Conservation (phyloP, 2,329 filamentous ascomycete genomes). For the Curvularia sp. region DNA sequence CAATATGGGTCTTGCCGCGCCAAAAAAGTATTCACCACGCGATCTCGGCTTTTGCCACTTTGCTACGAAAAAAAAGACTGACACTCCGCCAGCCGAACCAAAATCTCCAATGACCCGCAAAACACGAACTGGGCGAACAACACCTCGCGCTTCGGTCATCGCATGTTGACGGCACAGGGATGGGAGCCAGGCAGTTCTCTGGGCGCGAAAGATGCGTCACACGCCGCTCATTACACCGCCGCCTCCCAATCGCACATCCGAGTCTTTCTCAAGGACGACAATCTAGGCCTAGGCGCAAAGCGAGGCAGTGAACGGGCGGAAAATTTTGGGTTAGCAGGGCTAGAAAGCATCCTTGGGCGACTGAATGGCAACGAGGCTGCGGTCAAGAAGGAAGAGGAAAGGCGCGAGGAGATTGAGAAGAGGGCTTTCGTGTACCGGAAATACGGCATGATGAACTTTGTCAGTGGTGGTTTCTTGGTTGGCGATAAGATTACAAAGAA, state of each 20-base stretch:
- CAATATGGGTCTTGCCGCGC: conserved; percentile 72
- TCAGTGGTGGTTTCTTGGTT: conserved; percentile 78
- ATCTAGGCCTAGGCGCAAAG: conserved; percentile 85
- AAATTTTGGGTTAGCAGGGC: conserved; percentile 83
- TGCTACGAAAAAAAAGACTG: conserved; percentile 15
- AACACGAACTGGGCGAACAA: conserved; percentile 92
- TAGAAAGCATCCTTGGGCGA: conserved; percentile 84
- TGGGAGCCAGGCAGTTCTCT: conserved; percentile 88
- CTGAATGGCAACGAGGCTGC: conserved; percentile 87
- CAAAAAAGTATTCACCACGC: conserved; percentile 64
- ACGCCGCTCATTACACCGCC: conserved; percentile 77
- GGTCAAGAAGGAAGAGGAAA: conserved; percentile 72
- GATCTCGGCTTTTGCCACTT: not conserved
- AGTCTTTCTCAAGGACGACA: conserved; percentile 87
- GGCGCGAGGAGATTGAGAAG: conserved; percentile 73
- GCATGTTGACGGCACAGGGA: conserved; percentile 84
- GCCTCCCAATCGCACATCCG: conserved; percentile 87
- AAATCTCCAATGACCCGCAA: conserved; percentile 90
- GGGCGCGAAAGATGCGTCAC: conserved; percentile 76
- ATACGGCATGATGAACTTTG: conserved; percentile 84
- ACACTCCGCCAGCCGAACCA: conserved; percentile 61
- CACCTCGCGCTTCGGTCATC: conserved; percentile 84
- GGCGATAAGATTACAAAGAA: conserved; percentile 64
- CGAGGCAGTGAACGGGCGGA: conserved; percentile 71
- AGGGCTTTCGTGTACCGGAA: conserved; percentile 76